Base-by-base conservation (phyloP, 1,284 basidiomycete species). In the Pisolithus thermaeus region DNA sequence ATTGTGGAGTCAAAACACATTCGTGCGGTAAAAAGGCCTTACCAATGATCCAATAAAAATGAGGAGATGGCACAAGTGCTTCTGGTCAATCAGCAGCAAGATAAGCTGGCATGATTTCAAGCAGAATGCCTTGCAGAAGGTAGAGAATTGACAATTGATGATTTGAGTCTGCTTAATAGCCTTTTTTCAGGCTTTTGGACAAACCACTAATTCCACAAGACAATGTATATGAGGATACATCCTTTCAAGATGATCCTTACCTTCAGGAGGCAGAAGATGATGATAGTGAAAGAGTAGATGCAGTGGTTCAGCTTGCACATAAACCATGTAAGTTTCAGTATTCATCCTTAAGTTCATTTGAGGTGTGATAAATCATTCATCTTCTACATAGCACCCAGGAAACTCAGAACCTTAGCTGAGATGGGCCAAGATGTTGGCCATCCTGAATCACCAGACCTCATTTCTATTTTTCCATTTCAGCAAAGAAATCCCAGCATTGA, bases 1-100 rank as follows among this genome's bases (percentile, higher is more conserved):
- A 40, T 53, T 4, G 46, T 38, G 2, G 37, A 50, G 16, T 18
- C 40, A 2, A 52, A 50, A 28, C 48, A 52, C 11, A 50, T 42
- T 16, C 25, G 35, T 16, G 51, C 41, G 0, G 25, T 52, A 8
- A 50, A 50, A 11, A 36, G 25, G 5, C 48, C 12, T 2, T 50
- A 36, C 20, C 4, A n/a, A n/a, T 7, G 12, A 14, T 52, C 27
- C 4, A 50, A 38, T 38, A 37, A 42, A 23, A 25, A 14, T 42
- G 41, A 42, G 23, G 41, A 23, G 23, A 5, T 42, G 14, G 23
- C 22, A 25, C 41, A 42, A 8, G 28, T 28, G 9, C 28, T 39
- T 39, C 18, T 39, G 11, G 22, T 39, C 11, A 39, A 39, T 22
- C 38, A 39, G 38, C 4, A 7, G n/a, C 38, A 39, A 22, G 38